These are phyloP conservation scores for Pyrenopolyporus hunteri DNA, from an alignment of 495 filamentous ascomycete species.

Conservation along the genomic window DNA sequence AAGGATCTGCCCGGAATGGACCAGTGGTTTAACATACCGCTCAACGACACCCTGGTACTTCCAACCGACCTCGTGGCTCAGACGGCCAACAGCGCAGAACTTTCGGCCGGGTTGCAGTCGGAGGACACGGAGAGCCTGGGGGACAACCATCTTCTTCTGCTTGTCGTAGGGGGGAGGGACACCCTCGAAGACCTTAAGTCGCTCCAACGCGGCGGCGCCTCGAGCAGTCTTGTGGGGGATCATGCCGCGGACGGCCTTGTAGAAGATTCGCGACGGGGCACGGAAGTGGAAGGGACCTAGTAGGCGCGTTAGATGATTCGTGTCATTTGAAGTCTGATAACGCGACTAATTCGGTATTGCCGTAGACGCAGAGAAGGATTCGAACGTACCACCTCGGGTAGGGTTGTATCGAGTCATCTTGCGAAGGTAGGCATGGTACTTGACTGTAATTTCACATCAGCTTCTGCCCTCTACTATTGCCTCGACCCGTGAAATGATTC, in stretches of 20 bases:
- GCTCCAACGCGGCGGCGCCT: conserved; percentile 93
- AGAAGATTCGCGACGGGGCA: conserved; percentile 97
- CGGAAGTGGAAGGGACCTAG: conserved; percentile 99
- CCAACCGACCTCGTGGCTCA: conserved; percentile 99
- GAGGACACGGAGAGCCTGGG: conserved; percentile 93
- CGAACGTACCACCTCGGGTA: conserved; percentile 84
- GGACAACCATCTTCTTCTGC: conserved; percentile 99
- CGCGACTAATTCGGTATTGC: conserved; percentile 21
- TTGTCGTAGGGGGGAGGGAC: conserved; percentile 98
- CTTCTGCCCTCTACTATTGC: conserved; percentile 1
- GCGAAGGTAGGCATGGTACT: conserved; percentile 99
- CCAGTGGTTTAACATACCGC: conserved; percentile 70
- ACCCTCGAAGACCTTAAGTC: conserved; percentile 99
- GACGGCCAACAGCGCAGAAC: conserved; percentile 97
- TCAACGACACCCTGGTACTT: conserved; percentile 99
- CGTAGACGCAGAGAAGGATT: conserved; percentile 17
- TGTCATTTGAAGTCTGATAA: neutral
- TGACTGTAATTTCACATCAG: conserved; percentile 71
- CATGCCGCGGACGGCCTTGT: conserved; percentile 99
- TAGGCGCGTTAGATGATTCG: conserved; percentile 48
- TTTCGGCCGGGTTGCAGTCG: conserved; percentile 97
- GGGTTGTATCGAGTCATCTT: conserved; percentile 99
- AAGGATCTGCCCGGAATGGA: neutral
- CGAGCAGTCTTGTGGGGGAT: conserved; percentile 99
- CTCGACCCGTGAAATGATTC: neutral